phyloP scores from a whole-genome alignment of 192 early-diverging fungal species.

The Coemansia sp. region DNA sequence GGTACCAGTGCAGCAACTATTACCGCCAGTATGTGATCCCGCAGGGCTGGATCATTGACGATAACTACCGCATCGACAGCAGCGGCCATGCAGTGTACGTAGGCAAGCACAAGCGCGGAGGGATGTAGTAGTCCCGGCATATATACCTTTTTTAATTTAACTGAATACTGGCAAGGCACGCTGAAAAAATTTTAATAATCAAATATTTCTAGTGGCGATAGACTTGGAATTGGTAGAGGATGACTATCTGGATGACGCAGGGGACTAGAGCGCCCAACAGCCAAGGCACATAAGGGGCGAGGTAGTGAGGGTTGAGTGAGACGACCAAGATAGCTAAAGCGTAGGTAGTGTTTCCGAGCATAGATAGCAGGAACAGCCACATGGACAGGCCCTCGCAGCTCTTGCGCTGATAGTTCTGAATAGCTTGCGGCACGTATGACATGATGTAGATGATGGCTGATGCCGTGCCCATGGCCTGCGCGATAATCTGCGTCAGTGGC shows the following conservation, averaged over 20 bases:
- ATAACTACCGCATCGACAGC: conserved; percentile 49
- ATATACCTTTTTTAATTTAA: not conserved
- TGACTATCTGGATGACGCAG: conserved; percentile 73
- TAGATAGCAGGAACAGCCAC: conserved; percentile 78
- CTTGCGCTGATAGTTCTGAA: conserved; percentile 73
- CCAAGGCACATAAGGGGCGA: conserved; percentile 76
- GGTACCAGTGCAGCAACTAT: conserved; percentile 59
- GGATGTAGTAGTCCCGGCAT: not conserved
- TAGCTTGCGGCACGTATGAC: conserved; percentile 79
- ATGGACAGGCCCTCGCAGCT: conserved; percentile 80
- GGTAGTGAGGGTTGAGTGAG: conserved; percentile 65
- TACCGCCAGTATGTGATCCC: conserved; percentile 57
- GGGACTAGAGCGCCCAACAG: conserved; percentile 76
- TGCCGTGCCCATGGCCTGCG: conserved; percentile 45
- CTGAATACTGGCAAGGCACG: not conserved
- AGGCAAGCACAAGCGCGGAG: conserved; percentile 42
- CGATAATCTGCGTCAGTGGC: conserved; percentile 34
- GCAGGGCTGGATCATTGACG: conserved; percentile 51
- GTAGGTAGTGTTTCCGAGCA: conserved; percentile 73
- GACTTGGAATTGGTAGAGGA: conserved; percentile 71
- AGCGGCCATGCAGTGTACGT: conserved; percentile 46
- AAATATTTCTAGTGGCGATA: conserved; percentile 46
- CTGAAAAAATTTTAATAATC: not conserved
- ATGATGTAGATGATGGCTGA: conserved; percentile 53
- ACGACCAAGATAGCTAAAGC: conserved; percentile 75